These are phyloP conservation scores for Trichosporon asahii DNA, from an alignment of 1,284 basidiomycete species.

Conservation along the genomic window DNA sequence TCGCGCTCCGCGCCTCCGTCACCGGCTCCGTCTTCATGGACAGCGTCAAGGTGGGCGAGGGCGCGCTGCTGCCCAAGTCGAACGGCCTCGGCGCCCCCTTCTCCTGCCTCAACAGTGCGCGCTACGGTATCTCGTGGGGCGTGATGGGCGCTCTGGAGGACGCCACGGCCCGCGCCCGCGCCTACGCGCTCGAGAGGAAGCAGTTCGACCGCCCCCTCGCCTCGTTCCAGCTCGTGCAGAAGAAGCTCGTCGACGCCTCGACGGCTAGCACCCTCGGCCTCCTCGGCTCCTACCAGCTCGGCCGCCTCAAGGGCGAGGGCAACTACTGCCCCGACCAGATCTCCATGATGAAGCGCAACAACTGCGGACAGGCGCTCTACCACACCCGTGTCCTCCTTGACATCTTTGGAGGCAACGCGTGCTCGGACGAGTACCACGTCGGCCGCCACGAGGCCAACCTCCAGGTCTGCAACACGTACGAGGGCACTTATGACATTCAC, in stretches of 20 bases:
- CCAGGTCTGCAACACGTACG: constrained; percentile 89
- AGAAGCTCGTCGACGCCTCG: constrained; percentile 91
- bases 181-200: constrained; percentile 80
- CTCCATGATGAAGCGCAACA: constrained; percentile 91
- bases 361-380: constrained; percentile 85
- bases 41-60: constrained; percentile 66
- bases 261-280: constrained; percentile 81
- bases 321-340: constrained; percentile 86
- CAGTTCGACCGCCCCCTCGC: constrained; percentile 89
- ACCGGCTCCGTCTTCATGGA: constrained; percentile 96
- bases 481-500: constrained; percentile 75
- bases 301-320: constrained; percentile 78
- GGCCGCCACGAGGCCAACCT: constrained; percentile 86
- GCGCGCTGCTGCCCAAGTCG: constrained; percentile 70
- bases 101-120: constrained; percentile 84
- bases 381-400: constrained; percentile 77
- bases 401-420: constrained; percentile 86
- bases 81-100: constrained; percentile 78
- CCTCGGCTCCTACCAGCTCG: constrained; percentile 72
- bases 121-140: constrained; percentile 90
- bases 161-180: constrained; percentile 71
- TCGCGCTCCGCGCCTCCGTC: constrained; percentile 80
- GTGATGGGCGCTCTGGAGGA: constrained; percentile 94
- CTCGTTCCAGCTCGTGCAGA: constrained; percentile 92
- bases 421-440: constrained; percentile 83